Percentiles rank a stretch among this genome's conserved stretches.
These are phyloP conservation scores for Rhodotorula sp. DNA, from an alignment of 1,284 basidiomycete species.

Conservation along the genomic window DNA sequence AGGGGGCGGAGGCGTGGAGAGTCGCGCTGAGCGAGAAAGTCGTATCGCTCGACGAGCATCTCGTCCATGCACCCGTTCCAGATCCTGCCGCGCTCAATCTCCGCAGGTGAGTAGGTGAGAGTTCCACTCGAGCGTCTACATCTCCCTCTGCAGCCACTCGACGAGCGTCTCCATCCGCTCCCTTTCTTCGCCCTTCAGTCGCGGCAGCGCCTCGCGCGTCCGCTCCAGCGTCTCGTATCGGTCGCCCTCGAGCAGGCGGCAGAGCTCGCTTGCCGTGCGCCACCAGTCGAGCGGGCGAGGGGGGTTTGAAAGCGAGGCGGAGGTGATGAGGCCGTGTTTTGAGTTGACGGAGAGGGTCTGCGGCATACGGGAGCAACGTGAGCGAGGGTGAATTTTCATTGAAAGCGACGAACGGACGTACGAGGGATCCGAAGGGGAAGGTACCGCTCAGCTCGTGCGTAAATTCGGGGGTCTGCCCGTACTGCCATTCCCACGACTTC, in stretches of 20 bases:
- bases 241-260: slow-evolving; percentile 30
- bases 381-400: no score
- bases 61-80: background rate
- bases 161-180: slow-evolving; percentile 8
- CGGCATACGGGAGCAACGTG: background rate
- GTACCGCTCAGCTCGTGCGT: slow-evolving; percentile 52
- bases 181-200: background rate
- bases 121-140: slow-evolving; percentile 4
- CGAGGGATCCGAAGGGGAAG: slow-evolving; percentile 28
- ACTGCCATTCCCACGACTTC: slow-evolving; percentile 90
- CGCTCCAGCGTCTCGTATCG: slow-evolving; percentile 40
- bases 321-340: slow-evolving; percentile 55
- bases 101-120: background rate
- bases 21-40: no score
- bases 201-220: slow-evolving; percentile 1
- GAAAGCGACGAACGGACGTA: slow-evolving; percentile 3
- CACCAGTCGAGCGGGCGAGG: slow-evolving; percentile 11
- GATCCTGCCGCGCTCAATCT: background rate
- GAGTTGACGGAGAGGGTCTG: slow-evolving; percentile 53
- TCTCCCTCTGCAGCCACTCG: slow-evolving; percentile 23
- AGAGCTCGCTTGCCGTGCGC: slow-evolving; percentile 15
- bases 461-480: slow-evolving; percentile 93
- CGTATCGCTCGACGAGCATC: background rate
- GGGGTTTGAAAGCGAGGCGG: slow-evolving; percentile 32
- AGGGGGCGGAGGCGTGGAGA: no score